phyloP scores from a whole-genome alignment of 495 filamentous ascomycete species.

The Sordaria brevicollis region DNA sequence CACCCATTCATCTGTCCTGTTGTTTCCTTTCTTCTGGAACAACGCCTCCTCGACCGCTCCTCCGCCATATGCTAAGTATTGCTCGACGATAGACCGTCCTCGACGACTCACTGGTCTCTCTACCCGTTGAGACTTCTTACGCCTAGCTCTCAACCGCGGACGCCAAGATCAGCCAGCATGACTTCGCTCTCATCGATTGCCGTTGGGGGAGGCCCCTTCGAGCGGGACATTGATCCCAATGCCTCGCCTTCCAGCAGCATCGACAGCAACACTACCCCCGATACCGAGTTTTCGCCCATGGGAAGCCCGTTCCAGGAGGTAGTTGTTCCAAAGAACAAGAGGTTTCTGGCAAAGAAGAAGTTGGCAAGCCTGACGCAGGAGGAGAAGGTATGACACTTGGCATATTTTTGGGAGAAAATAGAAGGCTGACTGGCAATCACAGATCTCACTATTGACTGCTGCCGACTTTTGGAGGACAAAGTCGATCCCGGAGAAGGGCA shows the following conservation, averaged over 20 bases:
- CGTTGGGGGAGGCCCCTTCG: neutral
- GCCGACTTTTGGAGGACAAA: conserved; percentile 74
- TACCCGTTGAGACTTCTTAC: neutral
- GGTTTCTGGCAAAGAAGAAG: conserved; percentile 30
- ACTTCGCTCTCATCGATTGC: neutral
- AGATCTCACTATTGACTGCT: conserved; percentile 52
- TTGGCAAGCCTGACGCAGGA: conserved; percentile 37
- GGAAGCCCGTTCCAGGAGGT: conserved; percentile 31
- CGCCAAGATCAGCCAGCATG: conserved; percentile 7
- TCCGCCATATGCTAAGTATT: neutral
- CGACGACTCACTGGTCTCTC: neutral
- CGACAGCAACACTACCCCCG: conserved; percentile 35
- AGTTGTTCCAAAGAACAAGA: conserved; percentile 18
- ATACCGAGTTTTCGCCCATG: conserved; percentile 41
- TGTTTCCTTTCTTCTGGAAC: neutral
- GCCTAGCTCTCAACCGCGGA: conserved; percentile 2
- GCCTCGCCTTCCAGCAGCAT: conserved; percentile 29
- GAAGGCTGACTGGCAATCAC: conserved; percentile 21
- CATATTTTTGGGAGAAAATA: neutral
- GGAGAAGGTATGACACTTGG: conserved; percentile 36
- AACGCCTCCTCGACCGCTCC: neutral
- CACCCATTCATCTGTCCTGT: neutral
- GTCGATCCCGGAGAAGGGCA: conserved; percentile 53
- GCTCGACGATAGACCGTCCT: neutral
- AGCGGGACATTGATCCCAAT: conserved; percentile 25